phyloP scores from a whole-genome alignment of 83 land plant species.

The Diphasiastrum complanatum region DNA sequence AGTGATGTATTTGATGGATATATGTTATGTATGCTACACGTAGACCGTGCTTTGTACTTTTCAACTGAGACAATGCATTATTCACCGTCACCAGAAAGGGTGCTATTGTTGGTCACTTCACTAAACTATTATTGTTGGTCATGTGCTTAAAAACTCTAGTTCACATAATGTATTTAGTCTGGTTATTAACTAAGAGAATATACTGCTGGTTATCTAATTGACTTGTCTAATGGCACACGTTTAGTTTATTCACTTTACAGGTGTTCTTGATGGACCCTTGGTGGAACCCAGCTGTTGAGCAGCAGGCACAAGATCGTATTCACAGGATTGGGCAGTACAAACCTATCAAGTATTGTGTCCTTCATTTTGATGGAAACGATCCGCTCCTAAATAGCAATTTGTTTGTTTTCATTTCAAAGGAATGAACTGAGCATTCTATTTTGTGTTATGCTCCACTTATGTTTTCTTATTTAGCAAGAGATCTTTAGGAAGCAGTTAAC shows the following conservation, averaged over 20 bases:
- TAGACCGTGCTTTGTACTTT: too few species aligned
- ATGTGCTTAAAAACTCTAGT: neutral
- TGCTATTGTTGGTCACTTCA: too few species aligned
- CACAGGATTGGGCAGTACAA: conserved; percentile 89
- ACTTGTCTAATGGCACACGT: neutral
- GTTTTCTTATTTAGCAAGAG: neutral
- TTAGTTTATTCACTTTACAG: conserved; percentile 22
- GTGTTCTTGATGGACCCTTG: conserved; percentile 96
- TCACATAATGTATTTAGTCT: neutral
- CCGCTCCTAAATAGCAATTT: neutral
- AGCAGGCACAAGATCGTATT: conserved; percentile 90
- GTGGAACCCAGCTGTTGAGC: conserved; percentile 99
- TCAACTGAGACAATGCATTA: too few species aligned
- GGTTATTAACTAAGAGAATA: neutral
- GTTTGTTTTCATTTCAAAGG: too few species aligned
- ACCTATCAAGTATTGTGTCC: conserved; percentile 57
- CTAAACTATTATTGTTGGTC: too few species aligned
- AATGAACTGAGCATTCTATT: too few species aligned
- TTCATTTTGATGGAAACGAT: neutral
- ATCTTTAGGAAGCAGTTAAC: too few species aligned
- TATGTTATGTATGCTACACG: too few species aligned
- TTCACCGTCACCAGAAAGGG: too few species aligned
- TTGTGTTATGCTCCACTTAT: neutral
- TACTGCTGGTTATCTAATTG: neutral
- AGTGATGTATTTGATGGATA: too few species aligned